A percentile compares a stretch with the other conserved stretches of the same genome.
Conservation (phyloP, 2,329 filamentous ascomycete genomes). For the Aspergillaceae sp. region DNA sequence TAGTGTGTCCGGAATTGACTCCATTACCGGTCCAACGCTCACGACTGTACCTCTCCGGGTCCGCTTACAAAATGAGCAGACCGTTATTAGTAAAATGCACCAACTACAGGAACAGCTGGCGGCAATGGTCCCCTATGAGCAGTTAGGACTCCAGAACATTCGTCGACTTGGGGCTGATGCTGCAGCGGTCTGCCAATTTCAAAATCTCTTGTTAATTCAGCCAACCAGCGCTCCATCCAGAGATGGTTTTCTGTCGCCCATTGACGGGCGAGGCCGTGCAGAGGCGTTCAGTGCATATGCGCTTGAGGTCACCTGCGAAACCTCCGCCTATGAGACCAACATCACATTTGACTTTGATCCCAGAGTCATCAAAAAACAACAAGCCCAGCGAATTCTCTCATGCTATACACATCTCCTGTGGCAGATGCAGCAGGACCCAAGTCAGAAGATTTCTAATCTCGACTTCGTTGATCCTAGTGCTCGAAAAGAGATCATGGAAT, state of each 20-base stretch:
- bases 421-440: background rate
- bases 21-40: constrained; percentile 33
- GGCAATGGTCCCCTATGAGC: background rate
- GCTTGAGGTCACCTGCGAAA: background rate
- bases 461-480: background rate
- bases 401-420: background rate
- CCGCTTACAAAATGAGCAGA: background rate
- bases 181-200: background rate
- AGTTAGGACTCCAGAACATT: constrained; percentile 2
- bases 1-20: constrained; percentile 25
- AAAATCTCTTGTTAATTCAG: constrained; percentile 1
- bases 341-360: background rate
- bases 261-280: background rate
- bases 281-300: background rate
- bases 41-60: constrained; percentile 16
- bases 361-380: background rate
- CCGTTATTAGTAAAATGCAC: background rate
- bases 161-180: background rate
- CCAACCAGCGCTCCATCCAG: background rate
- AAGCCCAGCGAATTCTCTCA: background rate
- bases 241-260: constrained; percentile 1
- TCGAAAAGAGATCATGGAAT: background rate
- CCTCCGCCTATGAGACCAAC: background rate
- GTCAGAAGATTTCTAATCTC: background rate
- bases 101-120: background rate